A percentile compares a stretch with the other conserved stretches of the same genome.
These are phyloP conservation scores for Macrolepiota fuliginosa DNA, from an alignment of 768 basidiomycete species.

Conservation along the genomic window DNA sequence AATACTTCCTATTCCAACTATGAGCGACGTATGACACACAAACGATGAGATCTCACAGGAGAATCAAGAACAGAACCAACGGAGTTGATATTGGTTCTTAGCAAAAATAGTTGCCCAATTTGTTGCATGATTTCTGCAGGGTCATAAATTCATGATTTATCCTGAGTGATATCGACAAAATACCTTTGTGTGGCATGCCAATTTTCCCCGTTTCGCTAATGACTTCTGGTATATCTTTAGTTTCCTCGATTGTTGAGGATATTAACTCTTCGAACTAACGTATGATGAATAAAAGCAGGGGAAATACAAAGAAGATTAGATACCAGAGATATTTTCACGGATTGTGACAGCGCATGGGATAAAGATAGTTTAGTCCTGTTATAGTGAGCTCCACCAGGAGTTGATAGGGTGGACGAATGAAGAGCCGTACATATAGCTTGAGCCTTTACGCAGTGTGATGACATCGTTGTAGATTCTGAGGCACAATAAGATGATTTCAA, in stretches of 20 bases:
- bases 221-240: constrained; percentile 92
- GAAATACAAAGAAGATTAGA: constrained; percentile 9
- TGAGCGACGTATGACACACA: constrained; percentile 9
- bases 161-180: constrained; percentile 13
- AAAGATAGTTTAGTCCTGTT: constrained; percentile 91
- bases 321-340: constrained; percentile 94
- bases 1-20: constrained; percentile 71
- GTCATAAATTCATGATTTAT: constrained; percentile 14
- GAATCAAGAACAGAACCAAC: constrained; percentile 97
- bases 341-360: constrained; percentile 93
- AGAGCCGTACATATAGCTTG: constrained; percentile 83
- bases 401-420: constrained; percentile 15
- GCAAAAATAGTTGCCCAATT: constrained; percentile 90
- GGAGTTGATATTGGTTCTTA: constrained; percentile 92
- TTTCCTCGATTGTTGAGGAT: constrained; percentile 91
- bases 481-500: constrained; percentile 3
- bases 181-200: constrained; percentile 82
- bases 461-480: constrained; percentile 94
- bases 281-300: neutral
- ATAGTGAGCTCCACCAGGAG: constrained; percentile 8
- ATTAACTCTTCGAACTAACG: constrained; percentile 87
- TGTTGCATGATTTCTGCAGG: constrained; percentile 90
- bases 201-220: constrained; percentile 96
- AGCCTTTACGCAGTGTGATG: constrained; percentile 90
- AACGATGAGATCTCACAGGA: constrained; percentile 54